Conservation (phyloP, 164 flowering plant genomes). For the Stephania yunnanensis region DNA sequence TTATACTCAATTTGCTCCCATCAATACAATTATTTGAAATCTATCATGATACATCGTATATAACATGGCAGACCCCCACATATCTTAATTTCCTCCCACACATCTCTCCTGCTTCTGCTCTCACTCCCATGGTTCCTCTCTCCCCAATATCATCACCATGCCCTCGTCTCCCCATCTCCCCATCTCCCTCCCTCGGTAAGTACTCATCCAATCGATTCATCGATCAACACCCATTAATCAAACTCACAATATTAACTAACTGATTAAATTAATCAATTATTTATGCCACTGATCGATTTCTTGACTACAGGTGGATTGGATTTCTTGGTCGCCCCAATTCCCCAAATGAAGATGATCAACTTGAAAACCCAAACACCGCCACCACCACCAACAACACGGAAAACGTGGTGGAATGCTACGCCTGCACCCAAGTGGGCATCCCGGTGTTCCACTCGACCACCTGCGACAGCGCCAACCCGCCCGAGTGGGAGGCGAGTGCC, state of each 20-base stretch:
- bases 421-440: conserved; percentile 83
- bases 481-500: conserved; percentile 88
- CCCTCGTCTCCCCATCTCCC: conserved; percentile 33
- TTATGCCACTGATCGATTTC: background rate
- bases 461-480: conserved; percentile 69
- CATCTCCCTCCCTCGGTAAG: conserved; percentile 43
- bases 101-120: background rate
- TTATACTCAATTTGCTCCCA: too few relatives aligned
- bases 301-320: conserved; percentile 33
- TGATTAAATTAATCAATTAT: background rate
- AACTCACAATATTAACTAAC: too few relatives aligned
- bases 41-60: background rate
- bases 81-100: background rate
- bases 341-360: conserved; percentile 8
- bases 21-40: too few relatives aligned
- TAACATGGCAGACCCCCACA: background rate
- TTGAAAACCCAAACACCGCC: conserved; percentile 13
- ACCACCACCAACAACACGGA: conserved; percentile 13
- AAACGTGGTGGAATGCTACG: conserved; percentile 60
- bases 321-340: background rate
- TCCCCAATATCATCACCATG: conserved; percentile 25
- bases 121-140: conserved; percentile 50
- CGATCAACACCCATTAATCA: background rate
- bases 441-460: conserved; percentile 96
- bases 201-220: background rate